Conservation (phyloP, 805 yeast species). For the Danielozyma ontarioensis region DNA sequence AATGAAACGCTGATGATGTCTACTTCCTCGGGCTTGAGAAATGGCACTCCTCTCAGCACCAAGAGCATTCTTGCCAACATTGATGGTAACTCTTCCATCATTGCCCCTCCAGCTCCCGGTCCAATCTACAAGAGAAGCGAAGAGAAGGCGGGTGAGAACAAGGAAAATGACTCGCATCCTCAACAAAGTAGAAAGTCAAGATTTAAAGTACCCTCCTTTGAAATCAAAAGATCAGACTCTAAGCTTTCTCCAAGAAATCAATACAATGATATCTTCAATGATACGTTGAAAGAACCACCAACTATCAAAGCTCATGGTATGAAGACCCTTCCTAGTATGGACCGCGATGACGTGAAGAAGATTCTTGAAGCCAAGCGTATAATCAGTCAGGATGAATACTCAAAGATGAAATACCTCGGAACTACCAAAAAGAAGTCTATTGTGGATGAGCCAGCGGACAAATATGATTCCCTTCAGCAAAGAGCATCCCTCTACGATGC, state of each 20-base stretch:
- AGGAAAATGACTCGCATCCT: not conserved
- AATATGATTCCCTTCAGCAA: slow-evolving; percentile 22
- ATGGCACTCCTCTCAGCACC: slow-evolving; percentile 21
- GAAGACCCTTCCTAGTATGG: slow-evolving; percentile 48
- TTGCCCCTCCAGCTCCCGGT: slow-evolving; percentile 4
- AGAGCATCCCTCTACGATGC: slow-evolving; percentile 27
- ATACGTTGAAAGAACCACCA: slow-evolving; percentile 21
- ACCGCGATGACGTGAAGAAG: slow-evolving; percentile 37
- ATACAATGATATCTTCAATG: slow-evolving; percentile 36
- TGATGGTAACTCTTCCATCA: slow-evolving; percentile 4
- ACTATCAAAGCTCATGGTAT: slow-evolving; percentile 42
- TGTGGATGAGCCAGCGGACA: slow-evolving; percentile 13
- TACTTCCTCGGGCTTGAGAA: slow-evolving; percentile 13
- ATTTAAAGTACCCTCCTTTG: slow-evolving; percentile 39
- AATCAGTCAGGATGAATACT: slow-evolving; percentile 37
- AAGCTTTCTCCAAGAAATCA: slow-evolving; percentile 29
- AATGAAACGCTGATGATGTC: slow-evolving; percentile 9
- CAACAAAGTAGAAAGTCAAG: slow-evolving; percentile 15
- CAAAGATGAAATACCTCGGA: slow-evolving; percentile 27
- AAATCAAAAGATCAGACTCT: slow-evolving; percentile 34
- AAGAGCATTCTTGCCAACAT: slow-evolving; percentile 23
- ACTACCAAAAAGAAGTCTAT: slow-evolving; percentile 14
- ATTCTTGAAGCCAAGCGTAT: slow-evolving; percentile 31
- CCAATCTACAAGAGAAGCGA: slow-evolving; percentile 5
- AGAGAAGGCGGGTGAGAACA: not conserved